phyloP scores from a whole-genome alignment of 176 grass and related monocot genomes.

The Poa pratensis region DNA sequence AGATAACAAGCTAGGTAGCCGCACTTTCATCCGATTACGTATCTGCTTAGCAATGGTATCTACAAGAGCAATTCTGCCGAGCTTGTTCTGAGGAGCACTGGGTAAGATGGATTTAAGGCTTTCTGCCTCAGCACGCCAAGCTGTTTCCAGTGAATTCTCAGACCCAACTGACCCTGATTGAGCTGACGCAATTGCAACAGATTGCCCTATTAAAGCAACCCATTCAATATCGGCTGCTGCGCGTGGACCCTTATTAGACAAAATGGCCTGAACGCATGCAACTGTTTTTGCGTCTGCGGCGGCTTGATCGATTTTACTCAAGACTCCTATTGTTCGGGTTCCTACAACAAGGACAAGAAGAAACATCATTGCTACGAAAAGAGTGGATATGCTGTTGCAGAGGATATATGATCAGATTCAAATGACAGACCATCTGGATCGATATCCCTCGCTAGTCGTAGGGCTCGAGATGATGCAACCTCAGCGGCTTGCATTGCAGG shows the following conservation, averaged over 20 bases:
- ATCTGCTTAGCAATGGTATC: constrained; percentile 91
- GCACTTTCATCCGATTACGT: constrained; percentile 87
- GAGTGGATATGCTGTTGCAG: constrained; percentile 3
- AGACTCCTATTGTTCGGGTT: constrained; percentile 89
- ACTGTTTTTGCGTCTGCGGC: constrained; percentile 76
- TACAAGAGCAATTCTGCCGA: constrained; percentile 87
- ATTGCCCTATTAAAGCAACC: constrained; percentile 89
- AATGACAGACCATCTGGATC: constrained; percentile 83
- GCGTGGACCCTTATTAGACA: constrained; percentile 71
- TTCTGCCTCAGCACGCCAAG: constrained; percentile 85
- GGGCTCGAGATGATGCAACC: constrained; percentile 88
- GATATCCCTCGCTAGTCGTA: constrained; percentile 88
- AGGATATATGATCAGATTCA: constrained; percentile 14
- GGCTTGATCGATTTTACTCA: constrained; percentile 95
- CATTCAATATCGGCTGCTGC: constrained; percentile 74
- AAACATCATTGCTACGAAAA: constrained; percentile 30
- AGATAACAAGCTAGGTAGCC: constrained; percentile 72
- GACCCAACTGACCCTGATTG: constrained; percentile 85
- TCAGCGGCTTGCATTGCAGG: constrained; percentile 91
- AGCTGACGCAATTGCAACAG: constrained; percentile 84
- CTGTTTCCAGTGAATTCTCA: constrained; percentile 92
- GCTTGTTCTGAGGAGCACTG: constrained; percentile 70
- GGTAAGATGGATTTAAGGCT: constrained; percentile 84
- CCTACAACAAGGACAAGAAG: constrained; percentile 61
- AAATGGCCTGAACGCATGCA: constrained; percentile 78